Evolutionary conservation across 108 stramenopile species (phyloP).

Genomic region (Cyclotella sp.): DNA sequence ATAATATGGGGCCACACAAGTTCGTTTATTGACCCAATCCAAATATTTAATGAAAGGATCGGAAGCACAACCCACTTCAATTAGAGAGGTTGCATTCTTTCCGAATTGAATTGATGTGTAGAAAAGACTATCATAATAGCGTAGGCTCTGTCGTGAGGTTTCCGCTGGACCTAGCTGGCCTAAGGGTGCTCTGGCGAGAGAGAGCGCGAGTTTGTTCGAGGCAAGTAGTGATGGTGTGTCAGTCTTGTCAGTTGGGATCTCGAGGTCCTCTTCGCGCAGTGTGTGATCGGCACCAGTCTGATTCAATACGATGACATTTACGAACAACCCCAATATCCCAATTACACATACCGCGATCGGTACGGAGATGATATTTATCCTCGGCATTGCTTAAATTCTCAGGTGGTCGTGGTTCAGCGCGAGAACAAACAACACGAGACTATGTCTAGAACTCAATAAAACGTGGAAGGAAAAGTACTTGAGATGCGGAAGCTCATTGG

Average conservation of each 20-base stretch:
- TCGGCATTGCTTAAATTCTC: too few relatives aligned
- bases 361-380: too few relatives aligned
- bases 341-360: too few relatives aligned
- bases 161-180: constrained; percentile 23
- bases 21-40: constrained; percentile 33
- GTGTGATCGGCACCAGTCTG: too few relatives aligned
- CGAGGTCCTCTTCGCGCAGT: background rate
- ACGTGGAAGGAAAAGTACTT: too few relatives aligned
- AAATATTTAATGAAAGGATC: constrained; percentile 33
- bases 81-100: constrained; percentile 16
- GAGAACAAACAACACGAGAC: too few relatives aligned
- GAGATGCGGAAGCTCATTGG: too few relatives aligned
- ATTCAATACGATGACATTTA: too few relatives aligned
- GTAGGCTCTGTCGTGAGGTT: background rate
- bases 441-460: too few relatives aligned
- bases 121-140: constrained; percentile 39
- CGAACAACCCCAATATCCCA: too few relatives aligned
- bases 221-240: background rate
- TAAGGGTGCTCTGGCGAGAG: constrained; percentile 22
- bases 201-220: constrained; percentile 13
- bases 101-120: constrained; percentile 40
- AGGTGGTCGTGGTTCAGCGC: too few relatives aligned
- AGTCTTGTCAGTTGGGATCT: background rate
- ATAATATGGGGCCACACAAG: constrained; percentile 44
- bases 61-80: constrained; percentile 46